Evolutionary conservation across 495 filamentous ascomycete genomes (phyloP).

Genomic region (Penicillium lividum): DNA sequence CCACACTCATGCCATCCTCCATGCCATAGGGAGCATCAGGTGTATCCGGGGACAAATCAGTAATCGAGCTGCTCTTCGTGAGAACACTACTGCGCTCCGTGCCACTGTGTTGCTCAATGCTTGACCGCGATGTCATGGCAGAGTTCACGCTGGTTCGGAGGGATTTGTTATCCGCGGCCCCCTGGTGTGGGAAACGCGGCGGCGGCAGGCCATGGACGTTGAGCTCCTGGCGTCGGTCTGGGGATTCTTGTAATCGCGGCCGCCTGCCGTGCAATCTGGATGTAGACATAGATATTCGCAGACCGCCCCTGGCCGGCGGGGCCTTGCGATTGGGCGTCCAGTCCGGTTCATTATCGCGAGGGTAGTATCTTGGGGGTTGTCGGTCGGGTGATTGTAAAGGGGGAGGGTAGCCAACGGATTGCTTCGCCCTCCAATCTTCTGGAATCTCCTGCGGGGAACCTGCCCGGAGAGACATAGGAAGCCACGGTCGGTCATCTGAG

Average conservation of each 20-base stretch:
- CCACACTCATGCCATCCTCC: conserved; percentile 78
- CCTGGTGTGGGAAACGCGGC: conserved; percentile 36
- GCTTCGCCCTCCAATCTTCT: conserved; percentile 24
- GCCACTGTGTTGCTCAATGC: conserved; percentile 63
- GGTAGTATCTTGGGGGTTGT: conserved; percentile 19
- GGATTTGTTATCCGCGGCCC: conserved; percentile 50
- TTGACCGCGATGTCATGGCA: conserved; percentile 66
- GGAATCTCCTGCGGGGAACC: conserved; percentile 23
- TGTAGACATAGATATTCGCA: conserved; percentile 47
- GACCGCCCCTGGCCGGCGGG: conserved; percentile 29
- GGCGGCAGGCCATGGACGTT: conserved; percentile 28
- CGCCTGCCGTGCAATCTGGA: conserved; percentile 34
- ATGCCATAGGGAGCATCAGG: conserved; percentile 55
- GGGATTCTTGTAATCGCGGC: conserved; percentile 30
- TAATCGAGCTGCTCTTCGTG: conserved; percentile 77
- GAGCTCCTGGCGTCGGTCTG: conserved; percentile 30
- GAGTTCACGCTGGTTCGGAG: conserved; percentile 74
- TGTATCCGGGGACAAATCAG: conserved; percentile 60
- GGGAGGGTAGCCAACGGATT: conserved; percentile 23
- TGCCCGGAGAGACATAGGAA: conserved; percentile 31
- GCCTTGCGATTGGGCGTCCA: conserved; percentile 30
- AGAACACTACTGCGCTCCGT: conserved; percentile 81
- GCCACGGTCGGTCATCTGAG: conserved; percentile 30
- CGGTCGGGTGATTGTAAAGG: conserved; percentile 23
- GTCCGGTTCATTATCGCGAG: conserved; percentile 31